Percentiles rank a stretch among this genome's conserved stretches.
Conservation (phyloP, 2,329 filamentous ascomycete species). For the Thermoascus crustaceus region DNA sequence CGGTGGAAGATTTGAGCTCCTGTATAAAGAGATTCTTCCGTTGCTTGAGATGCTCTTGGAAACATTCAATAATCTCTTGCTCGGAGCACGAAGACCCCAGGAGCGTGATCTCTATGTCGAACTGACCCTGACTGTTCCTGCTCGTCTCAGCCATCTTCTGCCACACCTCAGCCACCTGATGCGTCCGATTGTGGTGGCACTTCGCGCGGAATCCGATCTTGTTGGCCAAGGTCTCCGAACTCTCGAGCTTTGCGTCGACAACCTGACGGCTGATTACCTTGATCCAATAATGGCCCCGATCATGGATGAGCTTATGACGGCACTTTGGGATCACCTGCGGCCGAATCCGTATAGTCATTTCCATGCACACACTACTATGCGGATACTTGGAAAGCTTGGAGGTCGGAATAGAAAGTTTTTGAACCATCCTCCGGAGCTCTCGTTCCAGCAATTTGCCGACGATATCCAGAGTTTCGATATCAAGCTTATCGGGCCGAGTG, state of each 20-base stretch:
- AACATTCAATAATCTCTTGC: conserved; percentile 87
- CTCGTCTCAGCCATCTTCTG: conserved; percentile 83
- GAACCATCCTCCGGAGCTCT: conserved; percentile 75
- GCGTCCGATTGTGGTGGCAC: conserved; percentile 90
- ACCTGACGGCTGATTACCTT: conserved; percentile 92
- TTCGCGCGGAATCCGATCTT: conserved; percentile 84
- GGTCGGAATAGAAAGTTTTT: conserved; percentile 94
- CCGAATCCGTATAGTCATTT: conserved; percentile 95
- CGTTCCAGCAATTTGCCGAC: conserved; percentile 78
- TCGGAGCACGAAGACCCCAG: conserved; percentile 80
- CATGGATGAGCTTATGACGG: conserved; percentile 97
- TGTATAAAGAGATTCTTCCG: conserved; percentile 96
- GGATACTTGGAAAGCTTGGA: conserved; percentile 92
- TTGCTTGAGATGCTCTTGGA: conserved; percentile 95
- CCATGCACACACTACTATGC: conserved; percentile 94
- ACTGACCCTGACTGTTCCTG: conserved; percentile 89
- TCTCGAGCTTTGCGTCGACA: conserved; percentile 93
- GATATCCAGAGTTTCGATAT: conserved; percentile 83
- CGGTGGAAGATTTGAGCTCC: conserved; percentile 90
- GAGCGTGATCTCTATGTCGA: conserved; percentile 97
- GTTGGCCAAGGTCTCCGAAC: conserved; percentile 91
- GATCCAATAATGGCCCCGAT: conserved; percentile 99
- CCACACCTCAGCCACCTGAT: conserved; percentile 95
- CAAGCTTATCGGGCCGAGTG: conserved; percentile 78
- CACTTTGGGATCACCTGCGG: conserved; percentile 88